phyloP scores from a whole-genome alignment of 2,329 filamentous ascomycete species.

The Periconia sp. region DNA sequence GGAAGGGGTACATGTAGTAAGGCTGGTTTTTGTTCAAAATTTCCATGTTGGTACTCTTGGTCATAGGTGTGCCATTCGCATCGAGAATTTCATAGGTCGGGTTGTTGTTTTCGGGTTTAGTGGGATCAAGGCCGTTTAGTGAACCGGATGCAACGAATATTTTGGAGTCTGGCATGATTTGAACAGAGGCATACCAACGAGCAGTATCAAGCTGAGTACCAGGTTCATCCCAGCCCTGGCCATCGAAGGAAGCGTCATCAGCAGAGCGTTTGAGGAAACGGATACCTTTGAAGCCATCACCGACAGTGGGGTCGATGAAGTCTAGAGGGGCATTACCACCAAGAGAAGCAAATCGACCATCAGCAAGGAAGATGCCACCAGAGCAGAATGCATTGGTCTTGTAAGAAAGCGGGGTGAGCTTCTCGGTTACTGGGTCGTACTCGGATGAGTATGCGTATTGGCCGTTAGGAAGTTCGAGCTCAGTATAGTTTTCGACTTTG shows the following conservation, averaged over 20 bases:
- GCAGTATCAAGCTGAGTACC: slow-evolving; percentile 57
- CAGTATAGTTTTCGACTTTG: slow-evolving; percentile 65
- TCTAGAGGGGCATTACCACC: slow-evolving; percentile 61
- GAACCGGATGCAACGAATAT: slow-evolving; percentile 64
- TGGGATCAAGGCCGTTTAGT: slow-evolving; percentile 60
- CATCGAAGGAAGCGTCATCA: slow-evolving; percentile 49
- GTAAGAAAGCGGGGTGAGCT: slow-evolving; percentile 51
- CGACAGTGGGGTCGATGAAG: slow-evolving; percentile 60
- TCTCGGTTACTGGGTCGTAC: slow-evolving; percentile 57
- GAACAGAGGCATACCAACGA: slow-evolving; percentile 64
- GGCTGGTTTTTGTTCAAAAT: slow-evolving; percentile 61
- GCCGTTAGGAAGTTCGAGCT: slow-evolving; percentile 56
- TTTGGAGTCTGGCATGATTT: slow-evolving; percentile 59
- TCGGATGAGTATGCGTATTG: slow-evolving; percentile 63
- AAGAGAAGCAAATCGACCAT: slow-evolving; percentile 58
- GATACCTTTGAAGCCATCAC: slow-evolving; percentile 61
- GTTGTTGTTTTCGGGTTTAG: slow-evolving; percentile 60
- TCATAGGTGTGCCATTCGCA: slow-evolving; percentile 49
- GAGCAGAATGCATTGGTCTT: slow-evolving; percentile 65
- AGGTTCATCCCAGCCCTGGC: slow-evolving; percentile 57
- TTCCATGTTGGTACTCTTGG: slow-evolving; percentile 53
- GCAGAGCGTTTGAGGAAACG: slow-evolving; percentile 56
- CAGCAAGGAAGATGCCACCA: slow-evolving; percentile 60
- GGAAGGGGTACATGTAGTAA: slow-evolving; percentile 67
- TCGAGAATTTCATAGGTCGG: slow-evolving; percentile 65